Base-by-base conservation (phyloP, 306 rosid genomes). In the Urtica urens region DNA sequence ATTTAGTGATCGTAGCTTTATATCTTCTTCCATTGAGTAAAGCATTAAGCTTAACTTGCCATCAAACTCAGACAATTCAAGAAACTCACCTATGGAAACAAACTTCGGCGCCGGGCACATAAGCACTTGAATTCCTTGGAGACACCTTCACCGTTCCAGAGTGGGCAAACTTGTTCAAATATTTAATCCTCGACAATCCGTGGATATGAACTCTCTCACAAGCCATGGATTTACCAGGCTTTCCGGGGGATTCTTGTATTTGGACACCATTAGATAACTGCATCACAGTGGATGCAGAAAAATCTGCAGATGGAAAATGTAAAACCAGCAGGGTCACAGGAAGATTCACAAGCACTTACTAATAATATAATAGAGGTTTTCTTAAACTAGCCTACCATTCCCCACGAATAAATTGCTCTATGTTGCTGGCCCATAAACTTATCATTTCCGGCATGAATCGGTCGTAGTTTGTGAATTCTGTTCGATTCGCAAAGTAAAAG, bases 41-140 rank as follows among this genome's bases (percentile, higher is more conserved):
- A 62, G 16, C n/a, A 47, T 19, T 14, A 35, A 35, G 40, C 10
- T 10, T 10, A 4, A 9, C 19, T 3, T 45, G 28, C 49, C 23
- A 20, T 22, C 27, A 21, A 45, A 45, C 23, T 45, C 15, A 45
- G 18, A 33, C 12, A 53, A 21, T 21, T 33, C 49, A 44, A 44
- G 25, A 21, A 30, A 65, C 94, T 65, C 66, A 83, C 96, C 90
- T 71, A 61, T 84, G 97, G 53, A 90, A 79, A 58, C 97, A 90
- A 68, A 84, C 72, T 62, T 81, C 95, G 11, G 70, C 59, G 46
- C 64, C 73, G 11, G 68, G 71, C 26, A 61, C 1, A 11, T 55
- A 78, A 49, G 53, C 59, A 57, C 58, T 65, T 45, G 78, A 53
- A 65, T 57, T 55, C 49, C 13, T 30, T 39, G 67, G 73, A 2